Conservation (phyloP, 106 monocot genomes). For the Gastrodia elata region DNA sequence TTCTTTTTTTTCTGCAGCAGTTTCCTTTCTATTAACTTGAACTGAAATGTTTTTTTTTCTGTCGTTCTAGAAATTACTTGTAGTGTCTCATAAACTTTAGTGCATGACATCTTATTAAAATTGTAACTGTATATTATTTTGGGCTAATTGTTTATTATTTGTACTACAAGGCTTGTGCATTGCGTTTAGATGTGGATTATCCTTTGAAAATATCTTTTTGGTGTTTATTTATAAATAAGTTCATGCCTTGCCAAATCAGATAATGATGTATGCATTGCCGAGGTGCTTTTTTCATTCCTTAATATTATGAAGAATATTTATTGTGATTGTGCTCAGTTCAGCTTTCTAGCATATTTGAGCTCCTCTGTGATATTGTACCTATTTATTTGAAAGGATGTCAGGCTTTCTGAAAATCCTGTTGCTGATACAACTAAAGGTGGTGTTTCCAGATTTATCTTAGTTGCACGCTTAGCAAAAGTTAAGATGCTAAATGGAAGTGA, state of each 20-base stretch:
- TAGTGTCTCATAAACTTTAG: not conserved
- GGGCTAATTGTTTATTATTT: not conserved
- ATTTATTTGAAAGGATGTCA: conserved; percentile 62
- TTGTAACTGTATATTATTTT: not conserved
- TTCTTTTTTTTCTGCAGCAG: not conserved
- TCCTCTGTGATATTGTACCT: conserved; percentile 7
- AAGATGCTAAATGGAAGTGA: conserved; percentile 91
- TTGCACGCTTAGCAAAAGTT: conserved; percentile 82
- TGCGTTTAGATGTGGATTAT: not conserved
- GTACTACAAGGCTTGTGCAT: not conserved
- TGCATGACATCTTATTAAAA: not conserved
- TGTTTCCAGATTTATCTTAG: conserved; percentile 63
- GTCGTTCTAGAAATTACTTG: not conserved
- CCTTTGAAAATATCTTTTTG: not conserved
- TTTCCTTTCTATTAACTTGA: not conserved
- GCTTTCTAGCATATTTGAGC: not conserved
- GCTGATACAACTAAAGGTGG: conserved; percentile 73
- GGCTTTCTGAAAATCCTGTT: conserved; percentile 94
- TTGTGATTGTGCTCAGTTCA: not conserved
- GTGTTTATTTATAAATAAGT: conserved; percentile 1
- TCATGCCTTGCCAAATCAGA: not conserved
- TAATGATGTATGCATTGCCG: no score
- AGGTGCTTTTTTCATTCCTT: not conserved
- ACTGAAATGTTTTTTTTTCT: not conserved
- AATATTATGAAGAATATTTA: not conserved